Conservation (phyloP, 2,329 filamentous ascomycete species). For the Gnomoniopsis smithogilvyi region DNA sequence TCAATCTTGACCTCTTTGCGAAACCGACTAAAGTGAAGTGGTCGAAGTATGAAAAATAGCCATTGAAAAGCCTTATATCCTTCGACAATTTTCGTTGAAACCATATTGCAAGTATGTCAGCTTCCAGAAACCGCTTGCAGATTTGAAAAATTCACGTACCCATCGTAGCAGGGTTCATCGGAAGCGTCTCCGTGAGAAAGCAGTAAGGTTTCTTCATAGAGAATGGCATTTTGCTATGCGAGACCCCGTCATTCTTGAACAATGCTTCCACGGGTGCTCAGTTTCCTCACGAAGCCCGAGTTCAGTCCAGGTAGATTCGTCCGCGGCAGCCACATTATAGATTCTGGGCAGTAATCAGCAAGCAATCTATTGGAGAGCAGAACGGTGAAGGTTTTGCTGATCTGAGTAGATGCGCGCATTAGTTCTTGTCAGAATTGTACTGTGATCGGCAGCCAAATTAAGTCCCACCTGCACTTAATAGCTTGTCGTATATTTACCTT, state of each 20-base stretch:
- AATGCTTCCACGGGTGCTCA: slow-evolving; percentile 33
- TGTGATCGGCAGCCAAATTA: slow-evolving; percentile 49
- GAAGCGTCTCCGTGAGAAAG: slow-evolving; percentile 29
- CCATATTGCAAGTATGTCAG: slow-evolving; percentile 28
- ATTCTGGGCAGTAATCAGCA: slow-evolving; percentile 30
- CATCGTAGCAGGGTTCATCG: slow-evolving; percentile 22
- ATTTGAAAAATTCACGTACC: slow-evolving; percentile 26
- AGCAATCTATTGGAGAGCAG: neutral
- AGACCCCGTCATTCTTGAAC: slow-evolving; percentile 25
- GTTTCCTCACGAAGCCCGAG: slow-evolving; percentile 54
- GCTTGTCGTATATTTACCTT: slow-evolving; percentile 34
- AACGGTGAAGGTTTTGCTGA: neutral
- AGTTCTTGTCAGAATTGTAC: slow-evolving; percentile 41
- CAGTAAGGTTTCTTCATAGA: slow-evolving; percentile 31
- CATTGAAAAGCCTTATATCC: slow-evolving; percentile 50
- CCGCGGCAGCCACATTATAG: slow-evolving; percentile 48
- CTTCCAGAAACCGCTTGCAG: neutral
- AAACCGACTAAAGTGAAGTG: slow-evolving; percentile 34
- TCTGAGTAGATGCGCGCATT: slow-evolving; percentile 25
- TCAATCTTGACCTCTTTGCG: slow-evolving; percentile 24
- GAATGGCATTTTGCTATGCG: slow-evolving; percentile 24
- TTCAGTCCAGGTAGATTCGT: slow-evolving; percentile 43
- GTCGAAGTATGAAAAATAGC: slow-evolving; percentile 43
- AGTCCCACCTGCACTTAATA: slow-evolving; percentile 42
- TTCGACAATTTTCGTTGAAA: slow-evolving; percentile 49